Percentiles rank a stretch among this genome's conserved stretches.
Evolutionary conservation across 1,284 basidiomycete genomes (phyloP).

Genomic region (Melampsora abietis-canadensis): DNA sequence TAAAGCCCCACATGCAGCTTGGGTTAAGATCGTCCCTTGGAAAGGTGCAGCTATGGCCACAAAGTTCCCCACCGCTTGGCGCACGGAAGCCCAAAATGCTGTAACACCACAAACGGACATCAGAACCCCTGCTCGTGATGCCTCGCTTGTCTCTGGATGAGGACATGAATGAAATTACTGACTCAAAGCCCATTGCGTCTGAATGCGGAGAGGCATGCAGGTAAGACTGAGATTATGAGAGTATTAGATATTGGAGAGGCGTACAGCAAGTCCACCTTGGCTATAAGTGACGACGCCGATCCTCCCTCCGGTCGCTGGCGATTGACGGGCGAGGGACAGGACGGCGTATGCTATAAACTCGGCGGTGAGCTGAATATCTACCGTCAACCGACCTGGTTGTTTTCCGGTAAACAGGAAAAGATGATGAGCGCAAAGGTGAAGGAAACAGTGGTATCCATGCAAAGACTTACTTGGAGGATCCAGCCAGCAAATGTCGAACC

Average conservation of each 20-base stretch:
- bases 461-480: conserved; percentile 47
- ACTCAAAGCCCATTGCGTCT: conserved; percentile 40
- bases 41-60: conserved; percentile 18
- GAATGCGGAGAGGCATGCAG: background rate
- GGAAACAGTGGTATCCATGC: background rate
- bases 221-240: background rate
- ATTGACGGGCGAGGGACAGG: conserved; percentile 47
- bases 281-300: conserved; percentile 52
- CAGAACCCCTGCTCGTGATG: background rate
- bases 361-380: conserved; percentile 51
- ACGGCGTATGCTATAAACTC: conserved; percentile 53
- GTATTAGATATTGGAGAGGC: conserved; percentile 38
- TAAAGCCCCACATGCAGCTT: background rate
- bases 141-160: background rate
- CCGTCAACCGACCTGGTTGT: conserved; percentile 23
- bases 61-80: conserved; percentile 1
- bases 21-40: conserved; percentile 17
- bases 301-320: conserved; percentile 47
- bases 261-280: conserved; percentile 50
- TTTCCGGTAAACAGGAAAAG: background rate
- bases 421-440: background rate
- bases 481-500: conserved; percentile 53
- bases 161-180: background rate
- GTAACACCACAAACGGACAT: background rate
- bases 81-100: conserved; percentile 36